phyloP scores from a whole-genome alignment of 75 land plant genomes.

The Adiantum capillusveneris region DNA sequence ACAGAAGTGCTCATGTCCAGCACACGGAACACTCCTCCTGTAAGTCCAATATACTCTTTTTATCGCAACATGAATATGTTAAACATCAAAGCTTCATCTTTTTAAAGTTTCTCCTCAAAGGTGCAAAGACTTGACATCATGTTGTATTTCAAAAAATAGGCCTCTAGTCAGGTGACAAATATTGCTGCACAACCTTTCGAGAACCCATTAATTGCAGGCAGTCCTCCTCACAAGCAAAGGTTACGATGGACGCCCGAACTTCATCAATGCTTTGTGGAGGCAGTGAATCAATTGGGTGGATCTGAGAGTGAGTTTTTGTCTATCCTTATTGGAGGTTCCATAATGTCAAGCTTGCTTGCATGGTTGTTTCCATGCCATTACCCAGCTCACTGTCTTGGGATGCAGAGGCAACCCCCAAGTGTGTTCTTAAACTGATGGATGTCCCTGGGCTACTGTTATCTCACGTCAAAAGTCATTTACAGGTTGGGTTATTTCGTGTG shows the following conservation, averaged over 20 bases:
- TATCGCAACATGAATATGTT: not conserved
- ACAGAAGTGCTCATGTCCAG: not conserved
- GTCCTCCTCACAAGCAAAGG: slow-evolving; percentile 14
- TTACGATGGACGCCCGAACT: slow-evolving; percentile 31
- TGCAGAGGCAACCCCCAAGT: slow-evolving; percentile 49
- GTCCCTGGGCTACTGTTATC: slow-evolving; percentile 65
- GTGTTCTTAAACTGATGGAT: slow-evolving; percentile 57
- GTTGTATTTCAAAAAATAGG: not conserved
- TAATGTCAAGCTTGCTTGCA: too few species aligned
- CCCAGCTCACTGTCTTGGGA: not conserved
- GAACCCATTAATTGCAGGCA: not conserved
- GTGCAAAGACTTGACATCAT: not conserved
- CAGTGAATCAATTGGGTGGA: slow-evolving; percentile 23
- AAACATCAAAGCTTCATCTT: too few species aligned
- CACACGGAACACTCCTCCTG: not conserved
- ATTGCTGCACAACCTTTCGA: not conserved
- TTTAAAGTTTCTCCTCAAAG: not conserved
- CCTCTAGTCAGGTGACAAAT: not conserved
- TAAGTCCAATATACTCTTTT: not conserved
- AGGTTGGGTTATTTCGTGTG: slow-evolving; percentile 26
- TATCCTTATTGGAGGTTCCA: not conserved
- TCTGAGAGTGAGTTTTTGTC: slow-evolving; percentile 17
- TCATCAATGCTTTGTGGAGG: slow-evolving; percentile 25
- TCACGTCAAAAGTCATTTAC: slow-evolving; percentile 83
- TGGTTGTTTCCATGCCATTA: not conserved